Conservation (phyloP, 2,329 filamentous ascomycete species). For the Colletotrichum coccodes region DNA sequence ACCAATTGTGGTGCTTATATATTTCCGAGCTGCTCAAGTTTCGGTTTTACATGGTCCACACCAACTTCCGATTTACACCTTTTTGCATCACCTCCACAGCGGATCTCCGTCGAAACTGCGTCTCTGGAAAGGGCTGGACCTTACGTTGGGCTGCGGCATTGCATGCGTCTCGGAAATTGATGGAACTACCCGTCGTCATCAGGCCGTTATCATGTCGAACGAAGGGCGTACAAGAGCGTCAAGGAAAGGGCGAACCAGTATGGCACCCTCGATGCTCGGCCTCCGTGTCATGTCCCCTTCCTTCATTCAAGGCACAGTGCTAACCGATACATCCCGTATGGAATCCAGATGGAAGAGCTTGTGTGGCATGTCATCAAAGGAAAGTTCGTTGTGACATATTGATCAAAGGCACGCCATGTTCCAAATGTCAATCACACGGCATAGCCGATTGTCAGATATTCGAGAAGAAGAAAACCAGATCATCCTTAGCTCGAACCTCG, state of each 20-base stretch:
- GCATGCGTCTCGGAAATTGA: not conserved
- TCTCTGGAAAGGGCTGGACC: not conserved
- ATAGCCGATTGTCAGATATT: conserved; percentile 56
- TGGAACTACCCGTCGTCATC: not conserved
- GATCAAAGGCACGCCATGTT: conserved; percentile 56
- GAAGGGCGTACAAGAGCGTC: conserved; percentile 8
- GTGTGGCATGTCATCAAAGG: conserved; percentile 58
- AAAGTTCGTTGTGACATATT: conserved; percentile 63
- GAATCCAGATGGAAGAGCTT: conserved; percentile 50
- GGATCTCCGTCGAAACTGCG: not conserved
- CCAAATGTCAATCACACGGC: conserved; percentile 55
- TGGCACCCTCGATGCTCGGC: conserved; percentile 1
- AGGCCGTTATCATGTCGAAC: not conserved
- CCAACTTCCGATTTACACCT: conserved; percentile 12
- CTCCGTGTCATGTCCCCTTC: not conserved
- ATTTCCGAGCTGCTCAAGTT: not conserved
- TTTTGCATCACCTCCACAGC: not conserved
- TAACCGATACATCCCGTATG: not conserved
- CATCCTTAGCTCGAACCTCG: conserved; percentile 44
- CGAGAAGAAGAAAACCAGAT: conserved; percentile 59
- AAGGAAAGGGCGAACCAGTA: conserved; percentile 29
- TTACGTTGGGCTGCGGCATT: no score
- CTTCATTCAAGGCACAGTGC: not conserved
- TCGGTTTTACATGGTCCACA: not conserved
- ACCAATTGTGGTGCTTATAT: not conserved